Evolutionary conservation across 2,329 filamentous ascomycete species (phyloP).

Genomic region (Stemphylium lycopersici): DNA sequence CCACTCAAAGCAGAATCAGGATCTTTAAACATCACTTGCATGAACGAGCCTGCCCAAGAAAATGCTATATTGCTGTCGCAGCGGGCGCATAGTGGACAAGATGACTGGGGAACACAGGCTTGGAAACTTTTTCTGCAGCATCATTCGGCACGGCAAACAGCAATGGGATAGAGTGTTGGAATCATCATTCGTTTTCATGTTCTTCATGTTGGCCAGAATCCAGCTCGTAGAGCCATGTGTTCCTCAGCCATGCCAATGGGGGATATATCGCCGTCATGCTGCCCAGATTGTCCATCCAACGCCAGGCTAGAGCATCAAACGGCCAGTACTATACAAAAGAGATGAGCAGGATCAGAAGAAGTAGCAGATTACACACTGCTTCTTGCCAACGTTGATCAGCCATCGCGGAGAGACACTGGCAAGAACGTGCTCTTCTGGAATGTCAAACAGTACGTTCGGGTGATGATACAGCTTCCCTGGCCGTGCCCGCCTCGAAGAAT

Average conservation of each 20-base stretch:
- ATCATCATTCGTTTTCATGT: constrained; percentile 27
- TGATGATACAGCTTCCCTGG: neutral
- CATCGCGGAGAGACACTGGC: neutral
- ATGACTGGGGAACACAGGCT: neutral
- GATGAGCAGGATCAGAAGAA: constrained; percentile 3
- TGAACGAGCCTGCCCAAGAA: neutral
- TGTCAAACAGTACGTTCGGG: neutral
- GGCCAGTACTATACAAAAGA: constrained; percentile 19
- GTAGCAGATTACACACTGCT: neutral
- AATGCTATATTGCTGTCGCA: neutral
- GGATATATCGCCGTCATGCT: constrained; percentile 25
- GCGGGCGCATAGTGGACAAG: neutral
- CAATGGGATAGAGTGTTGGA: neutral
- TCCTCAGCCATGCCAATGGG: constrained; percentile 17
- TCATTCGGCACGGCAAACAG: neutral
- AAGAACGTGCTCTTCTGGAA: neutral
- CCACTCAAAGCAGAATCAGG: too few species aligned
- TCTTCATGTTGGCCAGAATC: constrained; percentile 19
- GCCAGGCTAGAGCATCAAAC: constrained; percentile 20
- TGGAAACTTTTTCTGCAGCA: neutral
- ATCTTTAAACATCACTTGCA: neutral
- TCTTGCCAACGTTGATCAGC: neutral
- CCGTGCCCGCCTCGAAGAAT: neutral
- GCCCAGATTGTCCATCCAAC: constrained; percentile 26
- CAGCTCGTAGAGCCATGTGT: constrained; percentile 6